phyloP scores from a whole-genome alignment of 2,329 filamentous ascomycete genomes.

The Ophiostoma ulmi region DNA sequence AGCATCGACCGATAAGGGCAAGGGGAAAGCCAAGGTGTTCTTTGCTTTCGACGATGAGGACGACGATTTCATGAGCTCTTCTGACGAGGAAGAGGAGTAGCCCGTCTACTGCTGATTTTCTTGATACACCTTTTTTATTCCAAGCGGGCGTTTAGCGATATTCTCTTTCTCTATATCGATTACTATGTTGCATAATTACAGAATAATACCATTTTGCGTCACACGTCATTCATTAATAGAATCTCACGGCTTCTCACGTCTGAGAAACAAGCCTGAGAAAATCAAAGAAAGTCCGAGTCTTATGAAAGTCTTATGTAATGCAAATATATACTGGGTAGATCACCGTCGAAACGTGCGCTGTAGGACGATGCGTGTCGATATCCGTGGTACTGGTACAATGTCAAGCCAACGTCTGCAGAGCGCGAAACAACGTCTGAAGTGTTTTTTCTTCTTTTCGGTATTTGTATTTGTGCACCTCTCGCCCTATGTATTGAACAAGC shows the following conservation, averaged over 20 bases:
- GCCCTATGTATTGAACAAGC: slow-evolving; percentile 16
- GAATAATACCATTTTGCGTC: neutral
- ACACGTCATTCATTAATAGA: neutral
- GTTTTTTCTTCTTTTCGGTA: slow-evolving; percentile 17
- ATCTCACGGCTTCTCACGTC: too few relatives aligned
- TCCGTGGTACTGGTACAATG: slow-evolving; percentile 17
- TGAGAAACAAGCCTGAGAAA: too few relatives aligned
- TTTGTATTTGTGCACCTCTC: slow-evolving; percentile 23
- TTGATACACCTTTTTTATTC: neutral
- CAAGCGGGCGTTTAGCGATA: neutral
- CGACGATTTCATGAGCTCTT: slow-evolving; percentile 67
- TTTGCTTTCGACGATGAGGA: slow-evolving; percentile 78
- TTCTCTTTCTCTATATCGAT: neutral
- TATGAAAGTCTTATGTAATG: neutral
- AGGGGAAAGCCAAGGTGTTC: slow-evolving; percentile 47
- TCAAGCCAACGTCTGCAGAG: slow-evolving; percentile 15
- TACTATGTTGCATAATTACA: neutral
- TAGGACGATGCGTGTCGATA: slow-evolving; percentile 4
- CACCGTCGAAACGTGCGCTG: neutral
- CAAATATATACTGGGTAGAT: slow-evolving; percentile 13
- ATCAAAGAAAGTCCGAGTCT: neutral
- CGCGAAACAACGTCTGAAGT: neutral
- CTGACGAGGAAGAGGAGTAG: slow-evolving; percentile 46
- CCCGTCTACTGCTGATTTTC: neutral
- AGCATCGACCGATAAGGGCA: slow-evolving; percentile 31